Evolutionary conservation across 345 rosid genomes (phyloP).

Genomic region (Bruguiera sexangula): DNA sequence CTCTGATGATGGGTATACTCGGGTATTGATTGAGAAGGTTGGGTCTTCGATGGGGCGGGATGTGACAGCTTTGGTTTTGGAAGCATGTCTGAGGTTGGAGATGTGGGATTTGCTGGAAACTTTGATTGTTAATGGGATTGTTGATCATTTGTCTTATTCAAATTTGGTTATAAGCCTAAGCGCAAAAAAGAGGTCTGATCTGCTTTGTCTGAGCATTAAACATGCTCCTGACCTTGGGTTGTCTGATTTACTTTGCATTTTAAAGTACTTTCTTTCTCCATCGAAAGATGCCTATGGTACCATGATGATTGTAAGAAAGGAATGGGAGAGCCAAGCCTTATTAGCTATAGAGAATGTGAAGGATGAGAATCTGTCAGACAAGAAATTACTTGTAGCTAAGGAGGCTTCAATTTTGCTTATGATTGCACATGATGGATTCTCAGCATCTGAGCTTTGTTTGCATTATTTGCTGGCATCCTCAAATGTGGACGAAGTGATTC

Average conservation of each 20-base stretch:
- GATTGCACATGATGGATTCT: constrained; percentile 79
- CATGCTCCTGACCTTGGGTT: constrained; percentile 65
- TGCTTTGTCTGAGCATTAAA: constrained; percentile 56
- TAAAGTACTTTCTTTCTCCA: constrained; percentile 77
- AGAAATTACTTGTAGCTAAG: constrained; percentile 43
- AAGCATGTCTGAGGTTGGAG: constrained; percentile 55
- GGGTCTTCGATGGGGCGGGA: constrained; percentile 58
- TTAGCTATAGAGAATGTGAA: constrained; percentile 49
- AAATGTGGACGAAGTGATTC: constrained; percentile 54
- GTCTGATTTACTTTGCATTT: constrained; percentile 51
- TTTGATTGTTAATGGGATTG: constrained; percentile 46
- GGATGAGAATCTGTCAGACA: constrained; percentile 31
- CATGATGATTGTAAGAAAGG: constrained; percentile 61
- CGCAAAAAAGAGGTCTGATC: constrained; percentile 56
- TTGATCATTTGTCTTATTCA: constrained; percentile 48
- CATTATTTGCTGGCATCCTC: constrained; percentile 62
- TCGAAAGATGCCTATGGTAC: constrained; percentile 48
- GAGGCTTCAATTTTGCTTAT: constrained; percentile 76
- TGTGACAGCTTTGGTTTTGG: constrained; percentile 57
- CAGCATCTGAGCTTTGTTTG: constrained; percentile 63
- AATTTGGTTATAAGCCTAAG: constrained; percentile 48
- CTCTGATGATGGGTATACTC: constrained; percentile 23
- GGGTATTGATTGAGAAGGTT: constrained; percentile 41
- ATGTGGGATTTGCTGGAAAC: constrained; percentile 68
- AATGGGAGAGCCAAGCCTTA: constrained; percentile 68